Percentiles rank a stretch among this genome's conserved stretches.
Conservation (phyloP, 2,329 filamentous ascomycete species). For the Ascochyta clinopodiicola region DNA sequence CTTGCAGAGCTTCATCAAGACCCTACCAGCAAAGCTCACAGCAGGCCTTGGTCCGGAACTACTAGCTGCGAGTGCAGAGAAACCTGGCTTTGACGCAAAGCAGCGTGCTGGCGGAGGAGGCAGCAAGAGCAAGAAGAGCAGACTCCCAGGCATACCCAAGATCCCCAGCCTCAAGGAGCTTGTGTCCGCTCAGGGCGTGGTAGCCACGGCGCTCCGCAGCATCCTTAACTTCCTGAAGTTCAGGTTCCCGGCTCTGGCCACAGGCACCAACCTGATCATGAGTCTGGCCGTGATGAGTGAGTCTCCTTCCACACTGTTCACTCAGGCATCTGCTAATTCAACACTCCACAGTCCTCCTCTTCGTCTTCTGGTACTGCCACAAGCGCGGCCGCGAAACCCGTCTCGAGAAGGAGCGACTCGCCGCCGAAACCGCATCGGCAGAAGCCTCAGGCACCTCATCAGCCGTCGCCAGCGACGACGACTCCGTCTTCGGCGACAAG, state of each 20-base stretch:
- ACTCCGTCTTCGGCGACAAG: conserved; percentile 39
- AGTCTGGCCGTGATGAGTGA: conserved; percentile 85
- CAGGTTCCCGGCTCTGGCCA: conserved; percentile 85
- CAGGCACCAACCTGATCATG: conserved; percentile 87
- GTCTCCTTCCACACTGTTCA: conserved; percentile 44
- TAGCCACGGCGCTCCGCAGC: conserved; percentile 83
- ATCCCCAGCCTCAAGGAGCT: conserved; percentile 79
- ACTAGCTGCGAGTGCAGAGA: conserved; percentile 78
- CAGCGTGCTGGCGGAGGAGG: conserved; percentile 21
- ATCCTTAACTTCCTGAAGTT: conserved; percentile 88
- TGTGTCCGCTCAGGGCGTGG: conserved; percentile 83
- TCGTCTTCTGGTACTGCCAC: conserved; percentile 97
- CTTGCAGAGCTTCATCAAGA: conserved; percentile 84
- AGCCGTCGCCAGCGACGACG: conserved; percentile 32
- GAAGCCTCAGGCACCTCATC: conserved; percentile 40
- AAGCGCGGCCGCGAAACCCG: conserved; percentile 89
- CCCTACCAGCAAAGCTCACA: conserved; percentile 82
- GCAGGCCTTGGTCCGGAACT: conserved; percentile 79
- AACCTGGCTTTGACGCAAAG: conserved; percentile 57
- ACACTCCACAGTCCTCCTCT: conserved; percentile 70
- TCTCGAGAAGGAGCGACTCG: conserved; percentile 66
- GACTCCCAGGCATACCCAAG: conserved; percentile 59
- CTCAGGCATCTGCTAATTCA: not conserved
- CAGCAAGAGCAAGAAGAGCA: conserved; percentile 57
- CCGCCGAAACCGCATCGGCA: conserved; percentile 40